Evolutionary conservation across 225 moss, liverwort and hornwort genomes (phyloP).

Genomic region (Polytrichum formosum): DNA sequence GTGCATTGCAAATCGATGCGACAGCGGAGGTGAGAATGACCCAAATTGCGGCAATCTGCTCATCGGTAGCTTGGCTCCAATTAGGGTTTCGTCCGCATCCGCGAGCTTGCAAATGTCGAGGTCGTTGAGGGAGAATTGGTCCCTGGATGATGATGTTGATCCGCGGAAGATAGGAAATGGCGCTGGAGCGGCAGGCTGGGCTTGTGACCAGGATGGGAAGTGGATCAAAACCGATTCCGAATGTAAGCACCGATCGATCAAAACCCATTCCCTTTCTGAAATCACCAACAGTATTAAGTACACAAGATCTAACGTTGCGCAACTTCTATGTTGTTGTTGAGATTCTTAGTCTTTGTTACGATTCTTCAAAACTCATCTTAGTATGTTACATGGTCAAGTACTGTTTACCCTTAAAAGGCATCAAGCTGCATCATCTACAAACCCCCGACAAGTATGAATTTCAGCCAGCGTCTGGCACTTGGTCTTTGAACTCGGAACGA

Average conservation of each 20-base stretch:
- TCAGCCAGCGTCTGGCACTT: too few relatives aligned
- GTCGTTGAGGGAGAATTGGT: neutral
- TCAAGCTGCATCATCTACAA: too few relatives aligned
- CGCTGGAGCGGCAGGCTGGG: conserved; percentile 19
- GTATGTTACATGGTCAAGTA: too few relatives aligned
- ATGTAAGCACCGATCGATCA: conserved; percentile 20
- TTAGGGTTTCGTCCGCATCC: neutral
- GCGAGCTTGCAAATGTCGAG: neutral
- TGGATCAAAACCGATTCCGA: conserved; percentile 51
- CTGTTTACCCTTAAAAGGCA: too few relatives aligned
- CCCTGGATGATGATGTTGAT: neutral
- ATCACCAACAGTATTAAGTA: too few relatives aligned
- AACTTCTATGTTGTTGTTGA: too few relatives aligned
- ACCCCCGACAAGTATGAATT: too few relatives aligned
- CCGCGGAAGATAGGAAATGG: conserved; percentile 5
- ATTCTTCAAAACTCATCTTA: too few relatives aligned
- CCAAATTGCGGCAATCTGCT: neutral
- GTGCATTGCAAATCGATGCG: conserved; percentile 22
- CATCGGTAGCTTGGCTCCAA: neutral
- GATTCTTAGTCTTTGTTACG: too few relatives aligned
- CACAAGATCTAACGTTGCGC: too few relatives aligned
- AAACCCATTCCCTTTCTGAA: too few relatives aligned
- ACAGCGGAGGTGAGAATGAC: neutral
- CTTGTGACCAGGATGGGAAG: conserved; percentile 26
- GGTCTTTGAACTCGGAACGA: too few relatives aligned